Percentiles rank a stretch among this genome's conserved stretches.
Conservation (phyloP, 768 basidiomycete species). For the Dioszegia aurantiaca region DNA sequence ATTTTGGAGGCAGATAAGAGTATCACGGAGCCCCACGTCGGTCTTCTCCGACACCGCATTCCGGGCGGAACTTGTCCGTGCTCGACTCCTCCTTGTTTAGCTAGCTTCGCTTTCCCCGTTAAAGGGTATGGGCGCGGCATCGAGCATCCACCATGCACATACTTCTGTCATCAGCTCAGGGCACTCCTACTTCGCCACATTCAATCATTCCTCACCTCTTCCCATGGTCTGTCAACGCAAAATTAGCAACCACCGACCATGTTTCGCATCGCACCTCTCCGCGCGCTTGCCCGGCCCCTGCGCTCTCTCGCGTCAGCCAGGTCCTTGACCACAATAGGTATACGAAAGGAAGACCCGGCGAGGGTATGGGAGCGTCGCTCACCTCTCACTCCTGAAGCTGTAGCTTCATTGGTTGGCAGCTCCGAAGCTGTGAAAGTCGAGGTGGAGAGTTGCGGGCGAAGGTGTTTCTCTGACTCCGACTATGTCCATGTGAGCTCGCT, state of each 20-base stretch:
- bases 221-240: no score
- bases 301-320: neutral
- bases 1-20: no score
- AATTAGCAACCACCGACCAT: no score
- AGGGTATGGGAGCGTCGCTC: slow-evolving; percentile 84
- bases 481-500: slow-evolving; percentile 62
- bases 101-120: no score
- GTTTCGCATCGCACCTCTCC: no score
- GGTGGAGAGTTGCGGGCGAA: slow-evolving; percentile 70
- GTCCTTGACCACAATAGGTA: slow-evolving; percentile 55
- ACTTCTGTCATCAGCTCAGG: no score
- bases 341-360: slow-evolving; percentile 72
- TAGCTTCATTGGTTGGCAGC: slow-evolving; percentile 58
- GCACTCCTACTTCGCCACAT: no score
- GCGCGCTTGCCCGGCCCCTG: neutral
- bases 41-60: no score
- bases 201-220: no score
- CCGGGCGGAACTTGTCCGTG: neutral
- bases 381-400: slow-evolving; percentile 74
- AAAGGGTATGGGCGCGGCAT: no score
- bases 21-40: neutral
- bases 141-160: no score
- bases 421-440: slow-evolving; percentile 56
- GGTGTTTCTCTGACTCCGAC: slow-evolving; percentile 67
- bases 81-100: neutral